Percentiles rank a stretch among this genome's conserved stretches.
Conservation (phyloP, 1,139 yeast species). For the Candida sp. region DNA sequence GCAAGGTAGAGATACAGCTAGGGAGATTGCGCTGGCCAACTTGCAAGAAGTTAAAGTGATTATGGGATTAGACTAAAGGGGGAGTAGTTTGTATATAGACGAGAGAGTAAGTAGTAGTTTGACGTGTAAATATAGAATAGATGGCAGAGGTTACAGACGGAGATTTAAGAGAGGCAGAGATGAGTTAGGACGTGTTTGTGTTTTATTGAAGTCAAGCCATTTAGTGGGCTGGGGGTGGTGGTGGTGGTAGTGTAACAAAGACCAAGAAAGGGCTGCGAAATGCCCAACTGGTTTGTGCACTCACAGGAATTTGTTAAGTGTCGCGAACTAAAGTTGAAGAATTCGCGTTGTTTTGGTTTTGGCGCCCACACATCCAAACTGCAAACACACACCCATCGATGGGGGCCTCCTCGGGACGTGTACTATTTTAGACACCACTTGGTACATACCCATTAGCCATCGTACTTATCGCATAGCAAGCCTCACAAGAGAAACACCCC, state of each 20-base stretch:
- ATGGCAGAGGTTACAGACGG: background rate
- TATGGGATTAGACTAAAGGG: constrained; percentile 56
- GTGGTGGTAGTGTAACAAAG: background rate
- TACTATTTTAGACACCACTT: too few species aligned
- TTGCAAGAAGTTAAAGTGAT: constrained; percentile 57
- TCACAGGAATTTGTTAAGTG: background rate
- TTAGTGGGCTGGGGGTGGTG: background rate
- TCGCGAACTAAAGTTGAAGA: background rate
- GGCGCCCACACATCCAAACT: background rate
- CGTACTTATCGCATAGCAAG: too few species aligned
- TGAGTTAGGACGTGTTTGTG: constrained; percentile 4
- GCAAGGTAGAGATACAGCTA: constrained; percentile 68
- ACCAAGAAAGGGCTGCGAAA: constrained; percentile 3
- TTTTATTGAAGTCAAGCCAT: background rate
- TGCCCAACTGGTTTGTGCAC: too few species aligned
- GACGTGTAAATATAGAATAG: constrained; percentile 1
- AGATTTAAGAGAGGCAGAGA: background rate
- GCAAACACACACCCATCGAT: too few species aligned
- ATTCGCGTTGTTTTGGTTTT: constrained; percentile 15
- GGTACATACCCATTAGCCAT: too few species aligned
- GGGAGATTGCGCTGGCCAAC: constrained; percentile 62
- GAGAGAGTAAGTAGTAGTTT: background rate
- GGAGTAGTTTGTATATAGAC: constrained; percentile 4
- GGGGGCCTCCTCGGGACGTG: too few species aligned
- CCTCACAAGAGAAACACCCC: too few species aligned